These are phyloP conservation scores for Paramyrothecium sp. DNA, from an alignment of 2,329 filamentous ascomycete genomes.

Conservation along the genomic window DNA sequence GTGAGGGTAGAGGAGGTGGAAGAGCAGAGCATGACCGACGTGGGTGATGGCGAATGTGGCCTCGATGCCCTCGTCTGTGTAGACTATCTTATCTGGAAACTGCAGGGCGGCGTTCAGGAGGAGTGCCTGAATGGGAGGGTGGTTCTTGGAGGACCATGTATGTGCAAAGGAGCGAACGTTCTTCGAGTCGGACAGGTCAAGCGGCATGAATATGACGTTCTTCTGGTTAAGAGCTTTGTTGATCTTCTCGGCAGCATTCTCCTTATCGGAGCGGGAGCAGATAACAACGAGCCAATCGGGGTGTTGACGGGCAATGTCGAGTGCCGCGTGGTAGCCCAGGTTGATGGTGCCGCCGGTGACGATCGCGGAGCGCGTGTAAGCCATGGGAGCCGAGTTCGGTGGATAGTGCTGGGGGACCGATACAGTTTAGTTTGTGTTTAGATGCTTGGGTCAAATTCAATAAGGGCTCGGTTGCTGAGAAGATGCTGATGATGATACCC, in stretches of 20 bases:
- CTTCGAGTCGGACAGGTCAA: constrained; percentile 39
- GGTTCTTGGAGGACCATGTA: constrained; percentile 27
- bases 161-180: constrained; percentile 40
- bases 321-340: constrained; percentile 40
- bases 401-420: too few species aligned
- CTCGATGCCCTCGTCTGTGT: constrained; percentile 42
- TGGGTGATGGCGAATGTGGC: constrained; percentile 47
- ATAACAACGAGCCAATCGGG: constrained; percentile 41
- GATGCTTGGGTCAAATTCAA: too few species aligned
- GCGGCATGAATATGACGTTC: constrained; percentile 38
- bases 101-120: constrained; percentile 18
- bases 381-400: background rate
- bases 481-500: too few species aligned
- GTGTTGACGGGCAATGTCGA: constrained; percentile 35
- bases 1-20: constrained; percentile 41
- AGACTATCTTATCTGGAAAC: constrained; percentile 30
- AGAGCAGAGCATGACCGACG: constrained; percentile 48
- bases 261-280: constrained; percentile 37
- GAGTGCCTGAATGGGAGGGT: constrained; percentile 40
- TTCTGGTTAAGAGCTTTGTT: constrained; percentile 36
- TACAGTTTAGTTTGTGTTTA: too few species aligned
- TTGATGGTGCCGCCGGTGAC: constrained; percentile 44
- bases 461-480: too few species aligned
- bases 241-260: constrained; percentile 38
- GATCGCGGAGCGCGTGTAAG: constrained; percentile 20